These are phyloP conservation scores for Delphinella strobiligena DNA, from an alignment of 2,329 filamentous ascomycete species.

Conservation along the genomic window DNA sequence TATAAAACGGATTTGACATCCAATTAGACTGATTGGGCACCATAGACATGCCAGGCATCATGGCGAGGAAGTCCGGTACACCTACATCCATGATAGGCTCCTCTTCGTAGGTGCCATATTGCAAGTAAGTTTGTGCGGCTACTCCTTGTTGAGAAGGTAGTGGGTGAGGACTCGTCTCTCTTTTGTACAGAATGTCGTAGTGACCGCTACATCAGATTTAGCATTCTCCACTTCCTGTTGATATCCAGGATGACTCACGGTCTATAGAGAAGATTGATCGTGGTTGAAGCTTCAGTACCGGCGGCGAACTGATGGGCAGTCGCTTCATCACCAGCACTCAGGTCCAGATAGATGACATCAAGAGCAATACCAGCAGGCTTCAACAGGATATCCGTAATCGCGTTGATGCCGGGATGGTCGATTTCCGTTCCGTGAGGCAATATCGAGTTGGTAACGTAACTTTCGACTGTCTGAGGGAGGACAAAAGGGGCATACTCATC, in stretches of 20 bases:
- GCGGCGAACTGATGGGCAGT: constrained; percentile 56
- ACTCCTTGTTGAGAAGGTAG: constrained; percentile 16
- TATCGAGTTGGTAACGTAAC: constrained; percentile 61
- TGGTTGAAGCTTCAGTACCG: constrained; percentile 25
- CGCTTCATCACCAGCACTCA: constrained; percentile 64
- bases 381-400: constrained; percentile 67
- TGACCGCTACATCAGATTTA: constrained; percentile 47
- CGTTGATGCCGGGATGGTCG: constrained; percentile 73
- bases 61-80: constrained; percentile 28
- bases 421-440: constrained; percentile 73
- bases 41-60: constrained; percentile 36
- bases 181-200: constrained; percentile 85
- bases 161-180: constrained; percentile 34
- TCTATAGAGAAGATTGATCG: constrained; percentile 49
- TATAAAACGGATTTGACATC: constrained; percentile 6
- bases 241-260: constrained; percentile 36
- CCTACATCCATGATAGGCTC: constrained; percentile 18
- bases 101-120: constrained; percentile 15
- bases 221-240: constrained; percentile 12
- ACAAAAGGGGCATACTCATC: constrained; percentile 63
- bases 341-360: constrained; percentile 84
- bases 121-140: constrained; percentile 21
- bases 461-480: constrained; percentile 45
- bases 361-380: constrained; percentile 67
- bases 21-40: constrained; percentile 9